Base-by-base conservation (phyloP, 805 yeast species). In the Vanderwaltozyma tropicalis region DNA sequence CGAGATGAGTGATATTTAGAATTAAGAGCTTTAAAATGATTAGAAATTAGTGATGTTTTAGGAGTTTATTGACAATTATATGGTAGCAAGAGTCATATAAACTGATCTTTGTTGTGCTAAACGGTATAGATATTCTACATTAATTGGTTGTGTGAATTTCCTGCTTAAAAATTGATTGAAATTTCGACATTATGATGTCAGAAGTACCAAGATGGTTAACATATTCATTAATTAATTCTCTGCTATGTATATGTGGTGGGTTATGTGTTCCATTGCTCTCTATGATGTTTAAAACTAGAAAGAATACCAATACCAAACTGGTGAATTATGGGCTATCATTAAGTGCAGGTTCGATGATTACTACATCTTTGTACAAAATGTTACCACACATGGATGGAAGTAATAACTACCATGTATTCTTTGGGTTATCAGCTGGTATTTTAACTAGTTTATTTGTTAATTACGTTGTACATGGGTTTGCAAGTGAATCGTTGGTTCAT, bases 401-500 rank as follows among this genome's bases (percentile, higher is more conserved):
- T 7, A 67, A 67, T 40, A 44, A 64, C 18, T 54, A 74, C 36
- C 63, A 74, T 30, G 60, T 66, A 0, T 64, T 72, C 9, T 70
- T 71, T 45, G 64, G 63, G 3, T 47, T 52, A 21, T 8, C 74
- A 3, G 49, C 62, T 1, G 97, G 98, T 2, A 71, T 81, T 2
- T 32, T 63, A 1, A 44, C 74, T 2, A 84, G 95, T 52, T 56
- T 75, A 1, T 42, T 59, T 2, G 61, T 89, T 39, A 88, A 87
- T 56, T 55, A 65, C 20, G 27, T 80, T 1, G 74, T 92, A 5
- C 96, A 88, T 57, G 57, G 74, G 26, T 58, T 78, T 37, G 84
- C 96, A 0, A 75, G 89, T 35, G 84, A 84, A 54, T 78, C 88
- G 24, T 72, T 88, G 25, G 82, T 88, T 0, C 96, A 87, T 53